phyloP scores from a whole-genome alignment of 345 rosid genomes.

The Tarenaya hassleriana region DNA sequence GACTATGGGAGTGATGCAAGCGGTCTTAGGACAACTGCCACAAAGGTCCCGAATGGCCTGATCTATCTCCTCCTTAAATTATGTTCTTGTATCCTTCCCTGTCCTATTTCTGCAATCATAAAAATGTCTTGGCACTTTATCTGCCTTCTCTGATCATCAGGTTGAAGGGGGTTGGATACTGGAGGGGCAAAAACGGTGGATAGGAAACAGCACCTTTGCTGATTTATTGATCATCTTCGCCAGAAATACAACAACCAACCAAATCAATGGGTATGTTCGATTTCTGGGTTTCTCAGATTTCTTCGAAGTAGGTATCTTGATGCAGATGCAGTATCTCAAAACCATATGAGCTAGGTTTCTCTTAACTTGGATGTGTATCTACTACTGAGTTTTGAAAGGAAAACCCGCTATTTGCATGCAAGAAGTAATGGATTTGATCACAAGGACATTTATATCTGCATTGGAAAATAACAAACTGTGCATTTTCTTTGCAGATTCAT shows the following conservation, averaged over 20 bases:
- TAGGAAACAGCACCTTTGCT: slow-evolving; percentile 95
- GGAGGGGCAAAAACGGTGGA: slow-evolving; percentile 96
- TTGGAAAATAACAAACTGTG: not conserved
- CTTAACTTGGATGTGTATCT: not conserved
- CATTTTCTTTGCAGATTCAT: slow-evolving; percentile 53
- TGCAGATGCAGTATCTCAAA: slow-evolving; percentile 1
- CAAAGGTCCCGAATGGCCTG: slow-evolving; percentile 74
- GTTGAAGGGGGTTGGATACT: slow-evolving; percentile 88
- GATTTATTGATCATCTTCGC: slow-evolving; percentile 83
- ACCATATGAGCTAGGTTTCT: slow-evolving; percentile 4
- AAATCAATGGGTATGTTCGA: slow-evolving; percentile 72
- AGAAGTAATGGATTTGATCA: not conserved
- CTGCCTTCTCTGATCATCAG: slow-evolving; percentile 30
- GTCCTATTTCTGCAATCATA: not conserved
- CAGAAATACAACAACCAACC: slow-evolving; percentile 67
- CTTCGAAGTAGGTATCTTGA: slow-evolving; percentile 8
- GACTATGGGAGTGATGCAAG: slow-evolving; percentile 98
- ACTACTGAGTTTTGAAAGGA: not conserved
- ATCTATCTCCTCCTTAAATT: slow-evolving; percentile 1
- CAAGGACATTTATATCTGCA: slow-evolving; percentile 11
- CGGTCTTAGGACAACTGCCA: slow-evolving; percentile 67
- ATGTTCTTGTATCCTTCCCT: slow-evolving; percentile 16
- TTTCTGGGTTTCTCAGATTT: slow-evolving; percentile 10
- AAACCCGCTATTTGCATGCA: not conserved
- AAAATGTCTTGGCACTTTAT: slow-evolving; percentile 9